These are phyloP conservation scores for Amphicarpaea edgeworthii DNA, from an alignment of 306 rosid genomes.

Conservation along the genomic window DNA sequence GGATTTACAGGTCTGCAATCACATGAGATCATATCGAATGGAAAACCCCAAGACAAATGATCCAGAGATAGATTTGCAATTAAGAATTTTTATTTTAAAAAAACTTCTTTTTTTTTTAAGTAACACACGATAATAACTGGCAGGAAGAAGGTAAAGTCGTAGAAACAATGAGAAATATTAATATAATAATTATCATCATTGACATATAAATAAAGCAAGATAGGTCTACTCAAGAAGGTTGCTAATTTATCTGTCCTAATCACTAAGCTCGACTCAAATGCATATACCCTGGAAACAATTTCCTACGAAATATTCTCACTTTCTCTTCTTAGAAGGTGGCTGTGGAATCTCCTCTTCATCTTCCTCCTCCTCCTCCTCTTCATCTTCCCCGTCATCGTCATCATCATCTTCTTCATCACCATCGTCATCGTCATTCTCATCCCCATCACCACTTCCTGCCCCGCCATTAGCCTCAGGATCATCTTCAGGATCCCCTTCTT, in stretches of 20 bases:
- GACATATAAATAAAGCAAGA: conserved; percentile 36
- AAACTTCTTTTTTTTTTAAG: background rate
- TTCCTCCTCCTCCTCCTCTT: conserved; percentile 45
- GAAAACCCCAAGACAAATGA: background rate
- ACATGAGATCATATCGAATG: background rate
- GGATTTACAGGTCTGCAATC: background rate
- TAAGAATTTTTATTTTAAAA: background rate
- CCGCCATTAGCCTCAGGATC: conserved; percentile 67
- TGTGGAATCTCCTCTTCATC: conserved; percentile 55
- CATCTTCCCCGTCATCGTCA: conserved; percentile 21
- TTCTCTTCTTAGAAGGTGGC: conserved; percentile 59
- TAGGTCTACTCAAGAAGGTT: conserved; percentile 40
- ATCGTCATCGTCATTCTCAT: conserved; percentile 52
- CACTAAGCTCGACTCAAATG: conserved; percentile 44
- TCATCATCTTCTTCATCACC: conserved; percentile 24
- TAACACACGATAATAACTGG: conserved; percentile 14
- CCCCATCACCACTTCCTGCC: conserved; percentile 63
- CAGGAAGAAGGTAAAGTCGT: conserved; percentile 6
- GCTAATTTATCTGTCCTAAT: conserved; percentile 50
- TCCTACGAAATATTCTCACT: conserved; percentile 44
- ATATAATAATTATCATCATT: conserved; percentile 42
- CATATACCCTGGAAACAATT: conserved; percentile 40
- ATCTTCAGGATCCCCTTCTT: conserved; percentile 59
- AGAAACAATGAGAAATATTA: conserved; percentile 39
- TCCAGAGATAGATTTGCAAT: conserved; percentile 15